A percentile compares a stretch with the other conserved stretches of the same genome.
Conservation (phyloP, 2,329 filamentous ascomycete species). For the Stromatinia cepivora region DNA sequence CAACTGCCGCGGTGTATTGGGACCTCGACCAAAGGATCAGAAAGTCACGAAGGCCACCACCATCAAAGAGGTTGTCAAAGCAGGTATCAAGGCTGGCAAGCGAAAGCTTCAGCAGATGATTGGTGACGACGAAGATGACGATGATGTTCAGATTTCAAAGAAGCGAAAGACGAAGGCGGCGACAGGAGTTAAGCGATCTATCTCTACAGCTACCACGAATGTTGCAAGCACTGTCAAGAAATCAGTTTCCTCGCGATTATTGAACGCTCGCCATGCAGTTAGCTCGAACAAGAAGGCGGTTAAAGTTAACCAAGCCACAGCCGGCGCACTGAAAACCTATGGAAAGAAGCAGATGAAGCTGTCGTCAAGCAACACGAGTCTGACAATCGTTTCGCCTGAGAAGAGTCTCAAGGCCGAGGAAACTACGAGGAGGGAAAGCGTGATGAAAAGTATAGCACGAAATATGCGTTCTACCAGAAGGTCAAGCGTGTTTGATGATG, state of each 20-base stretch:
- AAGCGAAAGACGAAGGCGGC: slow-evolving; percentile 51
- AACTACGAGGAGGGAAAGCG: slow-evolving; percentile 23
- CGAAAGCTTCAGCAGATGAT: slow-evolving; percentile 57
- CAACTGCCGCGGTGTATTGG: slow-evolving; percentile 65
- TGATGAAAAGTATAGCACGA: slow-evolving; percentile 27
- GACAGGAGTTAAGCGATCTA: slow-evolving; percentile 42
- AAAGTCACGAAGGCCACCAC: slow-evolving; percentile 49
- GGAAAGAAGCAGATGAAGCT: slow-evolving; percentile 33
- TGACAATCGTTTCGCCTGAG: slow-evolving; percentile 31
- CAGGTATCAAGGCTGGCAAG: slow-evolving; percentile 52
- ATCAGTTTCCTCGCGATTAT: slow-evolving; percentile 39
- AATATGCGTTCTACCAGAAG: slow-evolving; percentile 26
- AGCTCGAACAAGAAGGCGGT: slow-evolving; percentile 27
- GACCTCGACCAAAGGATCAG: slow-evolving; percentile 59
- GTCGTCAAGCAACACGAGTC: slow-evolving; percentile 33
- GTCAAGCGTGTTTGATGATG: slow-evolving; percentile 18
- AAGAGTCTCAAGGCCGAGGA: slow-evolving; percentile 23
- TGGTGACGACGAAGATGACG: slow-evolving; percentile 39
- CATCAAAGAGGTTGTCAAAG: slow-evolving; percentile 42
- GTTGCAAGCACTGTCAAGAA: slow-evolving; percentile 45
- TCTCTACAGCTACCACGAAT: slow-evolving; percentile 41
- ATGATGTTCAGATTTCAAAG: slow-evolving; percentile 40
- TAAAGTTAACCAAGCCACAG: slow-evolving; percentile 29
- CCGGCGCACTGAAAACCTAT: slow-evolving; percentile 35
- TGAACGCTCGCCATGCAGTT: slow-evolving; percentile 31